These are phyloP conservation scores for Yamadazyma laniorum DNA, from an alignment of 805 yeast species.

Conservation along the genomic window DNA sequence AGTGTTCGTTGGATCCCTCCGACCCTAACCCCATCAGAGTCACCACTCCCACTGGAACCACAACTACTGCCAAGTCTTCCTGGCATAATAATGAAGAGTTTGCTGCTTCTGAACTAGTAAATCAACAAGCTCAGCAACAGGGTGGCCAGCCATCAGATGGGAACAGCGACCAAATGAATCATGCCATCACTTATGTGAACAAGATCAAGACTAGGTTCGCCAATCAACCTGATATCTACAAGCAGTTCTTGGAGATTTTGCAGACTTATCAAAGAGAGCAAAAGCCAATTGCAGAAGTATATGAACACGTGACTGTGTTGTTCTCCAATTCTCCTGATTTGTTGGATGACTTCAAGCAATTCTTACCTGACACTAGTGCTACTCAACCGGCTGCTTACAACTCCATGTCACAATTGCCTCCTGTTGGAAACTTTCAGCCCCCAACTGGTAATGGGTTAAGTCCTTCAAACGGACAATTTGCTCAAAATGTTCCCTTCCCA, in stretches of 20 bases:
- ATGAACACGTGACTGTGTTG: constrained; percentile 83
- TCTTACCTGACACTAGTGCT: constrained; percentile 73
- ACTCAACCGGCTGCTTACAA: constrained; percentile 23
- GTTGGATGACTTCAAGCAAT: constrained; percentile 90
- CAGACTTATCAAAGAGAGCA: constrained; percentile 97
- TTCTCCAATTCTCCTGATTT: constrained; percentile 94
- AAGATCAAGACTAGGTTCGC: constrained; percentile 93
- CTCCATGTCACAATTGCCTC: constrained; percentile 64
- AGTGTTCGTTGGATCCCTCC: constrained; percentile 82
- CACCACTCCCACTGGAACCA: constrained; percentile 92
- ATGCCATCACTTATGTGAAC: constrained; percentile 94
- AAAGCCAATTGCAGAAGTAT: constrained; percentile 92
- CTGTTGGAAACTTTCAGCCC: constrained; percentile 85
- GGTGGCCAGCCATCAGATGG: constrained; percentile 28
- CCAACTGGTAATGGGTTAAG: constrained; percentile 34
- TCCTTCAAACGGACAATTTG: constrained; percentile 13
- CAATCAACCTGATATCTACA: constrained; percentile 92
- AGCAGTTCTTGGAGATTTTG: constrained; percentile 87
- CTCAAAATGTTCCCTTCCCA: constrained; percentile 18
- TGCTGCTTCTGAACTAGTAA: constrained; percentile 50
- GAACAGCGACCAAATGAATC: constrained; percentile 90
- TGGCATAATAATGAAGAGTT: constrained; percentile 5
- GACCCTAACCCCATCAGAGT: constrained; percentile 93
- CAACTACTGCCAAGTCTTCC: constrained; percentile 34
- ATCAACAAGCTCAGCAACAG: constrained; percentile 1